phyloP scores from a whole-genome alignment of 441 rosid species.

The Arabidopsis hybrid region DNA sequence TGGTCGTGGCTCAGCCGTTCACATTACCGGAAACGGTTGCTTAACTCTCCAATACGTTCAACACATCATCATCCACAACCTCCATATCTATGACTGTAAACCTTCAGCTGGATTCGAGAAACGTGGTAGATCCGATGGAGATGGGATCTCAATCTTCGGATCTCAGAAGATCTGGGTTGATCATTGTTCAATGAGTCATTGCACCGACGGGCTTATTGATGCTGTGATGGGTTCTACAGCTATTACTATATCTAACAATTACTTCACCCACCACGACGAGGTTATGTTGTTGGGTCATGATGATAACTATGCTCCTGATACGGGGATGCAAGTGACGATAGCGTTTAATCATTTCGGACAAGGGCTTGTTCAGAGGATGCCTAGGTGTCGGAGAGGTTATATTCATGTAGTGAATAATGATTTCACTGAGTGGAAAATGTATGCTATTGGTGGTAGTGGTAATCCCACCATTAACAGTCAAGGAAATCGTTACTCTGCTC shows the following conservation, averaged over 20 bases:
- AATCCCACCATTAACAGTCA: conserved; percentile 88
- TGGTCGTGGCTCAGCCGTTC: conserved; percentile 74
- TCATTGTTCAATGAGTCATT: conserved; percentile 74
- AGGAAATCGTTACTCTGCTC: conserved; percentile 86
- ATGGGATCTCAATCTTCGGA: conserved; percentile 80
- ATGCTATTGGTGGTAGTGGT: conserved; percentile 93
- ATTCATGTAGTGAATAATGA: conserved; percentile 89
- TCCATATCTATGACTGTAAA: conserved; percentile 76
- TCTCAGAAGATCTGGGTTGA: conserved; percentile 88
- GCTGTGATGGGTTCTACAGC: conserved; percentile 90
- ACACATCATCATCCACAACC: conserved; percentile 84
- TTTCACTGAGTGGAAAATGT: conserved; percentile 83
- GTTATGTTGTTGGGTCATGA: conserved; percentile 91
- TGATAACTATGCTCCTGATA: conserved; percentile 59
- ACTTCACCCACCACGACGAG: conserved; percentile 81
- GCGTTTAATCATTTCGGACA: conserved; percentile 81
- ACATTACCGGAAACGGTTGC: conserved; percentile 83
- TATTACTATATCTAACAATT: conserved; percentile 77
- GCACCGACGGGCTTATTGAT: conserved; percentile 81
- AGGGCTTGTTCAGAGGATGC: conserved; percentile 89
- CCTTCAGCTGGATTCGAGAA: conserved; percentile 76
- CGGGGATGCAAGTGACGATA: conserved; percentile 84
- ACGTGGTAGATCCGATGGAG: conserved; percentile 88
- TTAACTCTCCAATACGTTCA: conserved; percentile 74
- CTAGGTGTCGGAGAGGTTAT: conserved; percentile 81